Base-by-base conservation (phyloP, 805 yeast species). In the Saccharomycopsis microspora region DNA sequence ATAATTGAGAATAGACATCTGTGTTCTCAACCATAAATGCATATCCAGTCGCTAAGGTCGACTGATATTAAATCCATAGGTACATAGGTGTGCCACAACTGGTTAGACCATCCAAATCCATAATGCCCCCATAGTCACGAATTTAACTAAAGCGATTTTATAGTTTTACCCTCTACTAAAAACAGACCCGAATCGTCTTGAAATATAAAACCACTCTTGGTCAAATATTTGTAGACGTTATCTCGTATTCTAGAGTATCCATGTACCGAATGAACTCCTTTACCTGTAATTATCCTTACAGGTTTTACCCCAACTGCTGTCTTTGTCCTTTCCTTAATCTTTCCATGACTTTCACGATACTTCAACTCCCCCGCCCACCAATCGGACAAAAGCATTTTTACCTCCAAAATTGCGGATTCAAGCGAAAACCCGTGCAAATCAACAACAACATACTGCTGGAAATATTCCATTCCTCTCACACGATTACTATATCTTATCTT, bases 321-420 rank as follows among this genome's bases (percentile, higher is more conserved):
- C 0, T 63, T 50, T 1, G 71, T 66, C 10, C 36, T 8, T n/a
- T 9, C 10, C 36, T 34, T 34, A n/a, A 9, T 34, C 10, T 9
- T n/a, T 37, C 30, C 32, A 45, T 58, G 61, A 2, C 58, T 52
- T 4, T 60, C 49, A 28, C 58, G 46, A 2, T 62, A 54, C 46
- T 65, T 71, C 19, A 70, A 38, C 58, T 84, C 90, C 29, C 65
- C 66, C 1, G 57, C 51, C 90, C 90, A 84, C 93, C 93, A 84
- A 3, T 58, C 61, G 0, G 56, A 40, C 3, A 80, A 57, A 0
- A 70, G 72, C 7, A 38, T 43, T 4, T 57, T 48, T 1, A 71
- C 62, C 1, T 71, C 58, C 1, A 49, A 46, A 5, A 70, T 54
- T 0, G 88, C 86, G 33, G 68, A 70, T 0, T 64, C 55, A 6